Conservation (phyloP, 129 eudicot genomes). For the Solidago caesia region DNA sequence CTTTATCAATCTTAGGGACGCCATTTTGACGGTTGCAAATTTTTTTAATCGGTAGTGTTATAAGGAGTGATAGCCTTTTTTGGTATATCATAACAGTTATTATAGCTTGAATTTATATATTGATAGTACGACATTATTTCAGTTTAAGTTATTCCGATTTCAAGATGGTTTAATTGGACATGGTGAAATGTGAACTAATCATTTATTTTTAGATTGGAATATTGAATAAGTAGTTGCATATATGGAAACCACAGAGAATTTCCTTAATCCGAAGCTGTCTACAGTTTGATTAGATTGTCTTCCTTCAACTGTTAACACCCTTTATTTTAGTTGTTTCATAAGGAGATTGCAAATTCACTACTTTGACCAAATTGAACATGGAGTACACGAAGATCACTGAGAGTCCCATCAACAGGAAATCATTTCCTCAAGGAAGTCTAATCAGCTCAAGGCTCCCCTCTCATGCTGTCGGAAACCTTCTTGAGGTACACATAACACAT, state of each 20-base stretch:
- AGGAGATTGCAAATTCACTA: constrained; percentile 10
- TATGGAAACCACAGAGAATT: constrained; percentile 7
- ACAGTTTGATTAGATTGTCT: background rate
- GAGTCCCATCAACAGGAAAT: constrained; percentile 10
- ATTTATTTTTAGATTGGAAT: background rate
- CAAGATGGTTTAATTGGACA: background rate
- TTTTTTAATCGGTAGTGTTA: no score
- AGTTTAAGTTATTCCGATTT: constrained; percentile 12
- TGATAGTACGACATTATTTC: background rate
- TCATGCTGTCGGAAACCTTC: constrained; percentile 39
- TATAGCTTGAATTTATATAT: background rate
- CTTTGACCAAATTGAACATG: constrained; percentile 10
- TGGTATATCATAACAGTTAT: background rate
- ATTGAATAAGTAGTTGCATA: background rate
- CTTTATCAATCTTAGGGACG: constrained; percentile 16
- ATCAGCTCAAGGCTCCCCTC: constrained; percentile 44
- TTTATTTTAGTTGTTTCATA: constrained; percentile 16
- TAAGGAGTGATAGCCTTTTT: constrained; percentile 22
- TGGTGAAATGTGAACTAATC: constrained; percentile 12
- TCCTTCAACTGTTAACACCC: background rate
- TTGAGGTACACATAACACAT: constrained; percentile 43
- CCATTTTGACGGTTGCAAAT: background rate
- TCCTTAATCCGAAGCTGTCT: background rate
- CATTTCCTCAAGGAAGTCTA: constrained; percentile 43
- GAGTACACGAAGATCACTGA: constrained; percentile 20